Evolutionary conservation across 176 grass and related monocot genomes (phyloP), one percentile per base, ranked within the genome.

Genomic region (Oryza meridionalis): DNA sequence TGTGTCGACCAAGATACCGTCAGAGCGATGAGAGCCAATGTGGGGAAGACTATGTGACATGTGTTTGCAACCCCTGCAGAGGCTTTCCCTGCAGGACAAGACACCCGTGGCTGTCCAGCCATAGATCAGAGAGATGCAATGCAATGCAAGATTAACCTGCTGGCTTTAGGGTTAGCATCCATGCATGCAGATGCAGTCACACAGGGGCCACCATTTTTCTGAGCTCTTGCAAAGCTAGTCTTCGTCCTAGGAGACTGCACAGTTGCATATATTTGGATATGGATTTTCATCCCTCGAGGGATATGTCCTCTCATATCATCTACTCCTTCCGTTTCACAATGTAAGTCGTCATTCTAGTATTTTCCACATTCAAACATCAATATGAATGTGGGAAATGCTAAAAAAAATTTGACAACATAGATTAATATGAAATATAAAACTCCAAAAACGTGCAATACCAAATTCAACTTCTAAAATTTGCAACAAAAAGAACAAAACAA

Each of bases 1-100:
- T 90, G 88, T 70, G 24, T 67, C 79, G 67, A n/a, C 37, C 65
- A 55, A 86, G 84, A 82, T 90, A 38, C 61, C 77, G 32, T 90
- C 88, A 86, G 74, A 86, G 46, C 33, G 22, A 78, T 11, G 37
- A 2, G 42, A 9, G 7, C 82, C 71, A 27, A 49, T 86, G 69
- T 43, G 49, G 88, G 83, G 27, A 90, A 68, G 79, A 73, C 83
- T 69, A 78, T 40, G 84, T 90, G 88, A 90, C 88, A 77, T 77
- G 43, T 42, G 21, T 45, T 55, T 43, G 72, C 88, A 89, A 89
- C 16, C 6, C 22, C 38, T 53, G 84, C 82, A 75, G 38, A 62
- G 0, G n/a, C 32, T 67, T 68, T 89, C 84, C 49, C 70, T 35
- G 19, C 63, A 3, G 6, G 76, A 80, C 87, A 84, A 76, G 87